Percentiles rank a stretch among this genome's conserved stretches.
Conservation (phyloP, 495 filamentous ascomycete genomes). For the Podospora comata region DNA sequence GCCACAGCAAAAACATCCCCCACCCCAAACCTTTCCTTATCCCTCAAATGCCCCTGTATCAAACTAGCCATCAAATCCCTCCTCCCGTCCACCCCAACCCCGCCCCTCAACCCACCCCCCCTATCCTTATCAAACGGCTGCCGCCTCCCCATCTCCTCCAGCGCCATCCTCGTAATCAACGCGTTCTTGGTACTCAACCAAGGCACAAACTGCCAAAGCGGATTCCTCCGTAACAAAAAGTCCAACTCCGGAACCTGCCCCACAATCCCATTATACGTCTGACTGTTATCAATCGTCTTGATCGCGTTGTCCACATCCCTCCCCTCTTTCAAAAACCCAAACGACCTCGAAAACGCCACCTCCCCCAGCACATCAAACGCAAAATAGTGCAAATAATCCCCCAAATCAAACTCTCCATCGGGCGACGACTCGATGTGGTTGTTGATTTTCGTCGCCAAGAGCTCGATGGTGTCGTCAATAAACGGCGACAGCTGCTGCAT, state of each 20-base stretch:
- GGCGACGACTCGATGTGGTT: conserved; percentile 20
- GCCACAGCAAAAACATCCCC: conserved; percentile 55
- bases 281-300: conserved; percentile 51
- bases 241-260: conserved; percentile 52
- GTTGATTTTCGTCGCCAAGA: conserved; percentile 42
- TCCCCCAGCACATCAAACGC: conserved; percentile 60
- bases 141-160: conserved; percentile 47
- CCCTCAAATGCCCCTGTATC: conserved; percentile 47
- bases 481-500: conserved; percentile 50
- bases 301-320: conserved; percentile 57
- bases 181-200: conserved; percentile 45
- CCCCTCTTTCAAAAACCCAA: conserved; percentile 60
- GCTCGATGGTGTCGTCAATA: conserved; percentile 48
- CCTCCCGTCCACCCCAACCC: conserved; percentile 34
- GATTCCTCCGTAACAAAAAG: conserved; percentile 45
- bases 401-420: conserved; percentile 42
- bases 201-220: conserved; percentile 47
- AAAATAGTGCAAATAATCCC: conserved; percentile 52
- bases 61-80: conserved; percentile 50
- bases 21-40: conserved; percentile 45
- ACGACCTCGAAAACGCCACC: conserved; percentile 60
- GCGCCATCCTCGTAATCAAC: conserved; percentile 50
- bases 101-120: conserved; percentile 36
- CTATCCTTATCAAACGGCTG: conserved; percentile 45
- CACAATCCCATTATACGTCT: conserved; percentile 55